Percentiles rank a stretch among this genome's conserved stretches.
Evolutionary conservation across 2,329 filamentous ascomycete genomes (phyloP).

Genomic region (Madurella fahalii): DNA sequence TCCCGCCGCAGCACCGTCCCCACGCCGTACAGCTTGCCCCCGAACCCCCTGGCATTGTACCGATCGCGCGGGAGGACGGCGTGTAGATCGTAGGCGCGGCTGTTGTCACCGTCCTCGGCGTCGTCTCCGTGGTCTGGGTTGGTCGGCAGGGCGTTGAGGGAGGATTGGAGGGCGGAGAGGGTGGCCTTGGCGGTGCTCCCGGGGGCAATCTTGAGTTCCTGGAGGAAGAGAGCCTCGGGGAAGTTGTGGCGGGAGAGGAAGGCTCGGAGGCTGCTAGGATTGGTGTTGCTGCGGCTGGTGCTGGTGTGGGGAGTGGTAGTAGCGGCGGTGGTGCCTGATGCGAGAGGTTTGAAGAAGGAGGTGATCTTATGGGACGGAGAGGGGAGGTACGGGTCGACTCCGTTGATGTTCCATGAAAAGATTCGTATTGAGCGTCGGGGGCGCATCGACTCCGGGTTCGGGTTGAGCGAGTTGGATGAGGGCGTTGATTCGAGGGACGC

Average conservation of each 20-base stretch:
- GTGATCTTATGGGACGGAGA: constrained; percentile 21
- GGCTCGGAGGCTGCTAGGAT: constrained; percentile 13
- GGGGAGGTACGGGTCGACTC: constrained; percentile 24
- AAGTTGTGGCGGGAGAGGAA: constrained; percentile 26
- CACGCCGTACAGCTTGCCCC: constrained; percentile 50
- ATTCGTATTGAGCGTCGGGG: constrained; percentile 18
- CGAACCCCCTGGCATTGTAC: constrained; percentile 47
- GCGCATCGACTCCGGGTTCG: background rate
- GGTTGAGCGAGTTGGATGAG: too few species aligned
- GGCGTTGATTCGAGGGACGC: background rate
- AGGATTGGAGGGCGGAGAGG: constrained; percentile 13
- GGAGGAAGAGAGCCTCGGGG: constrained; percentile 28
- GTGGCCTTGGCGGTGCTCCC: constrained; percentile 10
- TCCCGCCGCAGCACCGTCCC: constrained; percentile 46
- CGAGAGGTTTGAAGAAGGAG: constrained; percentile 24
- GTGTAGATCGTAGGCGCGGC: constrained; percentile 28
- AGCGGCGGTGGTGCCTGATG: background rate
- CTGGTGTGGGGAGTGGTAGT: background rate
- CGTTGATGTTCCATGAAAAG: constrained; percentile 30
- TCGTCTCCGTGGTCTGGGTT: background rate
- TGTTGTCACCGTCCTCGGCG: background rate
- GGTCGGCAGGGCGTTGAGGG: constrained; percentile 22
- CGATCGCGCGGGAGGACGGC: constrained; percentile 46
- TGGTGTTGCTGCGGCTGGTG: background rate
- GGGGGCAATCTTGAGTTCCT: constrained; percentile 26